Base-by-base conservation (phyloP, 2,329 filamentous ascomycete genomes). In the Juglanconis juglandina region DNA sequence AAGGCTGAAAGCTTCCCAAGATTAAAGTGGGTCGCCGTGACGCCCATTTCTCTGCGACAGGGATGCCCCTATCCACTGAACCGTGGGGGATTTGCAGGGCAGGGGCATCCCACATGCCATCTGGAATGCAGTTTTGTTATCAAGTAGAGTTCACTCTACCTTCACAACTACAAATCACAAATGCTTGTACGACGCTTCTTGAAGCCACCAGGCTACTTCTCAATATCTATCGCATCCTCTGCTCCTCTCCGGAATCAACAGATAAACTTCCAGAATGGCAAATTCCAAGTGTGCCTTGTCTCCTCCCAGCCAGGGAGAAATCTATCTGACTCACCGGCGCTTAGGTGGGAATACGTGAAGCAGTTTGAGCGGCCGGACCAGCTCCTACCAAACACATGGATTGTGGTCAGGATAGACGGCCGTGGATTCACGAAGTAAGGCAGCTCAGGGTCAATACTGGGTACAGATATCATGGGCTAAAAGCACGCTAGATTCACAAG, bases 331-430 rank as follows among this genome's bases (percentile, higher is more conserved):
- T 62, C 39, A 63, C 47, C 6, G 10, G 17, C 3, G 37, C 49
- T 9, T 55, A 96, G 91, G 75, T 98, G 92, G 72, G 93, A 96
- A 77, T 99, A 99, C 75, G 94, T 98, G 65, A 91, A 91, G 72
- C 76, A 80, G 52, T 98, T 98, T 70, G 95, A 99, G 80, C 90
- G 90, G 70, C 78, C 87, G 6, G 92, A 97, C 71, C 76, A 77
- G 51, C 78, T 99, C 46, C 82, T 98, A 30, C 91, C 88, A 57
- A 96, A 96, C 71, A 98, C 94, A 33, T 99, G 93, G 92, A 89
- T 98, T 59, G 92, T 98, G 24, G 87, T 99, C 59, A 88, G 95
- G 62, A 88, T 99, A 69, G 95, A 99, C 76, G 95, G 95, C 32
- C 84, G 94, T 65, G 93, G 92, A 17, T 99, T 99, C 76, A 95